Percentiles rank a stretch among this genome's conserved stretches.
These are phyloP conservation scores for Starmerella geochares DNA, from an alignment of 805 yeast species.

Conservation along the genomic window DNA sequence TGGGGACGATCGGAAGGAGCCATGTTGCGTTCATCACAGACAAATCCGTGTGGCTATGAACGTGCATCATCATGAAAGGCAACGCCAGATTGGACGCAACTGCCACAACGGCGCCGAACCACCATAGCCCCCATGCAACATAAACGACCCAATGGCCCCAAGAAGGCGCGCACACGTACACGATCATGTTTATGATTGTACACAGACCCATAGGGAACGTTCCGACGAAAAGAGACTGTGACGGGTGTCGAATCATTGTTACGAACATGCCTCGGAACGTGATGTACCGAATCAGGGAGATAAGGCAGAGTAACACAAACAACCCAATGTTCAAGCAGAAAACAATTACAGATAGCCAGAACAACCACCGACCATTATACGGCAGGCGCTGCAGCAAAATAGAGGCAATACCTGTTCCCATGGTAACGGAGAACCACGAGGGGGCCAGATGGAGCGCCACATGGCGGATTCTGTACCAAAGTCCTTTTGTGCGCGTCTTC, in stretches of 20 bases:
- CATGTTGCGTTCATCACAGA: conserved; percentile 1
- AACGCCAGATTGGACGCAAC: background rate
- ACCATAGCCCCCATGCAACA: conserved; percentile 5
- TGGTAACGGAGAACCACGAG: conserved; percentile 6
- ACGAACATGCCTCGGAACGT: background rate
- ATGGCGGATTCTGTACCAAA: background rate
- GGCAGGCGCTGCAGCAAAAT: background rate
- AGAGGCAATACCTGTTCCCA: conserved; percentile 8
- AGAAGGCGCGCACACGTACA: background rate
- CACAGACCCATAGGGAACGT: conserved; percentile 8
- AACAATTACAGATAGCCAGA: background rate
- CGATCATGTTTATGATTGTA: conserved; percentile 1
- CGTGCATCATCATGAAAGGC: conserved; percentile 6
- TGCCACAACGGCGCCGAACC: background rate
- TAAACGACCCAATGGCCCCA: background rate
- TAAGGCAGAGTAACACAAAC: background rate
- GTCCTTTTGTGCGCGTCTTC: background rate
- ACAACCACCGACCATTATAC: background rate
- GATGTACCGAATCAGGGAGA: background rate
- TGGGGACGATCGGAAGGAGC: conserved; percentile 6
- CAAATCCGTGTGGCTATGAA: background rate
- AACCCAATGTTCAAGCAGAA: background rate
- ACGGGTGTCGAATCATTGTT: conserved; percentile 2
- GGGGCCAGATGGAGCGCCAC: conserved; percentile 5
- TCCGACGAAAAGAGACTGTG: conserved; percentile 5